Percentiles rank a stretch among this genome's conserved stretches.
Evolutionary conservation across 2,329 filamentous ascomycete genomes (phyloP).

Genomic region (Ophiostoma quercus): DNA sequence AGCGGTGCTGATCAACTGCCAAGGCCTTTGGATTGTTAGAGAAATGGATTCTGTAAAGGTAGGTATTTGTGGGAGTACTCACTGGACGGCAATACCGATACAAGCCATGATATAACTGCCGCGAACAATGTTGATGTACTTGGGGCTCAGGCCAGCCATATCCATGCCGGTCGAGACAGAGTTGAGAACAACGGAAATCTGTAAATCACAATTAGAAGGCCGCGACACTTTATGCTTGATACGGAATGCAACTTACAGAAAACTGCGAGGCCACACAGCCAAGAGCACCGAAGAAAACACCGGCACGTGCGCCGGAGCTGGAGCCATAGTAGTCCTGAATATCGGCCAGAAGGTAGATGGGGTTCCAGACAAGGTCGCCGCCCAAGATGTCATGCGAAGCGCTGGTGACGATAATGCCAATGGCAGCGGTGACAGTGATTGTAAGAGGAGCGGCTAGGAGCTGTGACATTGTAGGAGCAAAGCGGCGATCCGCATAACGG

Average conservation of each 20-base stretch:
- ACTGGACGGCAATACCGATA: constrained; percentile 23
- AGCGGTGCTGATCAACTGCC: constrained; percentile 32
- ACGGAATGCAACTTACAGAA: constrained; percentile 19
- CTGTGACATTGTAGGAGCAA: constrained; percentile 37
- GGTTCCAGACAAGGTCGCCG: constrained; percentile 39
- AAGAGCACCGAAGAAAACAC: constrained; percentile 43
- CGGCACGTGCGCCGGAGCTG: constrained; percentile 36
- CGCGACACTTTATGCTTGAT: neutral
- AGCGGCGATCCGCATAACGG: constrained; percentile 39
- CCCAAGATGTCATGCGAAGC: constrained; percentile 33
- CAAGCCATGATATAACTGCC: constrained; percentile 33
- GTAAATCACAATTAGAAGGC: neutral
- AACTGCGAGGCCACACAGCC: constrained; percentile 33
- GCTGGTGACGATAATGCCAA: constrained; percentile 37
- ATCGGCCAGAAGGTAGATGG: constrained; percentile 37
- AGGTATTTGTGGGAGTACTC: neutral
- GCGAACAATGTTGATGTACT: constrained; percentile 51
- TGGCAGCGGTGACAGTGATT: constrained; percentile 32
- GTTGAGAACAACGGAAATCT: constrained; percentile 36
- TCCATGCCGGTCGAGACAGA: constrained; percentile 51
- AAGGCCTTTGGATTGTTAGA: constrained; percentile 23
- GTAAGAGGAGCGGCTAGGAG: constrained; percentile 29
- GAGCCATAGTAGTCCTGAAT: constrained; percentile 28
- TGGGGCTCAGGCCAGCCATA: constrained; percentile 42
- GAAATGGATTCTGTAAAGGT: neutral